Evolutionary conservation across 768 basidiomycete genomes (phyloP), one percentile per base, ranked within the genome.

Genomic region (Suillus alpinus): DNA sequence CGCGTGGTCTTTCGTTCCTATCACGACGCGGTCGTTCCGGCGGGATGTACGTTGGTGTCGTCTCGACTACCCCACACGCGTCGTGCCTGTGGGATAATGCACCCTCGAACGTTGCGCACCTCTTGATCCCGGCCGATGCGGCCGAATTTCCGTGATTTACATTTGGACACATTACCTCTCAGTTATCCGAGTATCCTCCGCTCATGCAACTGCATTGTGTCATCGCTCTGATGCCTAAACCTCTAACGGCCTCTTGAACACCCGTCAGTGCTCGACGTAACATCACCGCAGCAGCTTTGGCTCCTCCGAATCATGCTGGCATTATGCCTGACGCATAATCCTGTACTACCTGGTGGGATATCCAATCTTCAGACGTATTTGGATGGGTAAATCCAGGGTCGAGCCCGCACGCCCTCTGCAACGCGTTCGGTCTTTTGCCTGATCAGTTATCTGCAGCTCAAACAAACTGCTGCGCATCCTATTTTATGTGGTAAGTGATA

Each of bases 1-100:
- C 66, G 64, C 62, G 62, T 71, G 70, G 60, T 65, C 76, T 36
- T 71, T 75, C 14, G 80, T 55, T 55, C 52, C 52, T 55, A 55
- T 55, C 52, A 55, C 36, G 36, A 55, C 36, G 23, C 52, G 36
- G 37, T 37, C 52, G 36, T 26, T 55, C 52, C 52, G 36, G 34
- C 20, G 47, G 47, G 34, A 36, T 20, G 8, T 23, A 36, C 37
- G 23, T 7, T 20, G 8, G 9, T 37, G 4, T 39, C 23, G 52
- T 37, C 23, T 55, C 52, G 36, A 14, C 36, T 55, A 55, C 52
- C 52, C 52, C 52, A 55, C 34, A 55, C 36, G 52, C 52, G 36
- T 14, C 14, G 36, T 39, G 3, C 52, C 52, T 55, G 36, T 36
- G 52, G 52, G 52, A 55, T 55, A 26, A 26, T 26, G 20, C 37